Evolutionary conservation across 2,329 filamentous ascomycete genomes (phyloP), one percentile per base, ranked within the genome.

Genomic region (Orbilia brochopaga): DNA sequence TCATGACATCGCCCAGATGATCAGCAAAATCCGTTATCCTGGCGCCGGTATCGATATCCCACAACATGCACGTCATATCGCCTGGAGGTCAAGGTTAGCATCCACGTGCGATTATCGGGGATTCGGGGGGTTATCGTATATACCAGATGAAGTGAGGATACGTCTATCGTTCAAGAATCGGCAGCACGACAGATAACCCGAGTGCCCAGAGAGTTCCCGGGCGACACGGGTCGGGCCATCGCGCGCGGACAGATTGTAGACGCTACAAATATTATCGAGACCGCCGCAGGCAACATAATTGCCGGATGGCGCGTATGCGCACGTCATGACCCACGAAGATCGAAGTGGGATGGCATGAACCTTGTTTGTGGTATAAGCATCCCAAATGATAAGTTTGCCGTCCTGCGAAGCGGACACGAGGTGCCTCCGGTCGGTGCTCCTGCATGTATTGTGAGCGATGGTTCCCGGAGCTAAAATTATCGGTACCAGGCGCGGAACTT

Each of bases 281-380:
- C 94, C 94, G 85, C 94, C 94, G 80, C 94, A 99, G 64, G 94
- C 94, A 69, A 99, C 94, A 80, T 93, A 99, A 83, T 99, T 99
- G 64, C 94, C 94, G 79, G 92, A 96, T 11, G 94, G 94, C 73
- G 94, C 93, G 81, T 99, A 99, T 79, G 94, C 94, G 85, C 94
- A 99, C 75, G 94, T 99, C 94, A 99, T 99, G 81, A 99, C 94
- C 94, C 94, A 99, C 13, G 94, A 99, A 13, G 94, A 97, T 75
- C 94, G 88, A 69, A 99, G 85, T 35, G 94, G 94, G 77, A 99
- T 97, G 80, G 94, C 94, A 82, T 99, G 94, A 74, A 99, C 94
- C 82, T 99, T 99, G 85, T 99, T 97, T 74, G 94, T 97, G 75
- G 93, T 97, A 83, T 99, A 99, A 69, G 94, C 94, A 81, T 99